Percentiles rank a stretch among this genome's conserved stretches.
Conservation (phyloP, 441 rosid genomes). For the Adansonia rubrostipa region DNA sequence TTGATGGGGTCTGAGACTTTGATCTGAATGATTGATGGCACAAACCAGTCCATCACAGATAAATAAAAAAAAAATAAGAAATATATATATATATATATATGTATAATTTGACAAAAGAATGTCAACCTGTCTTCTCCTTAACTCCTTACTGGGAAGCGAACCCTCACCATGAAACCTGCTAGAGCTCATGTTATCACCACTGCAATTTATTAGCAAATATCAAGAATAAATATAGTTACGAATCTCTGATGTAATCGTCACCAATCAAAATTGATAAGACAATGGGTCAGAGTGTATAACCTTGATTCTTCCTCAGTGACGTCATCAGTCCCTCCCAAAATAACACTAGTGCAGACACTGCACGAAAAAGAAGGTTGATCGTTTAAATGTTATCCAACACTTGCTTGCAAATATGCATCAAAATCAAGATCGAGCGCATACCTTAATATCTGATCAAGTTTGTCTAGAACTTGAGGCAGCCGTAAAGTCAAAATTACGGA, state of each 20-base stretch:
- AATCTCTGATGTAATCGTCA: neutral
- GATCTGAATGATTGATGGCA: slow-evolving; percentile 47
- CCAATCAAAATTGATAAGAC: neutral
- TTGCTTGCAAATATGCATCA: neutral
- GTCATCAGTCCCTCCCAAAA: slow-evolving; percentile 80
- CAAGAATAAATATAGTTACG: neutral
- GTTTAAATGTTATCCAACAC: slow-evolving; percentile 18
- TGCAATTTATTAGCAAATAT: slow-evolving; percentile 38
- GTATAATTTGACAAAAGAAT: neutral
- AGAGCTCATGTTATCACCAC: slow-evolving; percentile 69
- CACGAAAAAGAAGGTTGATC: slow-evolving; percentile 20
- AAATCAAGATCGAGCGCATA: slow-evolving; percentile 34
- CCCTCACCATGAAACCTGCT: slow-evolving; percentile 66
- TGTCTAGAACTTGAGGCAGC: slow-evolving; percentile 94
- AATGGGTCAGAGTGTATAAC: slow-evolving; percentile 39
- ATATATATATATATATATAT: neutral
- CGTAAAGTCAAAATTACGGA: slow-evolving; percentile 83
- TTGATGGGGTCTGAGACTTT: slow-evolving; percentile 80
- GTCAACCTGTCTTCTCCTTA: slow-evolving; percentile 81
- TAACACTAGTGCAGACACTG: slow-evolving; percentile 85
- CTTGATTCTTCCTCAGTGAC: slow-evolving; percentile 82
- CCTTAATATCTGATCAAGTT: slow-evolving; percentile 94
- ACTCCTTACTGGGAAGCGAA: slow-evolving; percentile 74
- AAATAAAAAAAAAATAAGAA: neutral
- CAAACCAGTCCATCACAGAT: neutral